Evolutionary conservation across 352 stramenopile species (phyloP), one percentile per base, ranked within the genome.

Genomic region (Phytophthora ramorum): DNA sequence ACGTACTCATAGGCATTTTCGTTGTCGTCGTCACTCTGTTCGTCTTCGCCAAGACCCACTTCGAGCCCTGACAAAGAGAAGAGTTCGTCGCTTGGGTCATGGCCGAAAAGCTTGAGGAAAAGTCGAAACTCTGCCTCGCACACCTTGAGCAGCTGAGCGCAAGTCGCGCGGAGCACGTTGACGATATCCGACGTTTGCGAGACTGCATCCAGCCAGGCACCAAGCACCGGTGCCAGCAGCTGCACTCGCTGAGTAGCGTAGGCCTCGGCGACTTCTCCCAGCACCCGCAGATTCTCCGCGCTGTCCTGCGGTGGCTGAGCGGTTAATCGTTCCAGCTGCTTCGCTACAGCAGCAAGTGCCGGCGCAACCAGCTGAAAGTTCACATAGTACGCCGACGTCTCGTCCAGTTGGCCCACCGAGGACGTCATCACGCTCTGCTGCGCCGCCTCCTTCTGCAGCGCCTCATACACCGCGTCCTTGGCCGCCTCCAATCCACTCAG

Each of bases 101-200:
- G 73, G 7, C 72, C 78, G 69, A 96, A 96, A 1, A 96, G 71
- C 52, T 86, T 88, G 7, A 75, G 35, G 38, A 93, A 96, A 0
- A 96, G 61, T 7, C 75, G 77, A 64, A 85, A 90, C 67, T 96
- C 87, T 9, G 83, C 81, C 32, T 93, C 83, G 32, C 84, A 93
- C 28, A 96, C 73, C 7, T 79, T 80, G 0, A 96, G 69, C 14
- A 96, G 37, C 28, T 91, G 84, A 6, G 84, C 61, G 17, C 84
- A 89, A 51, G 70, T 86, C 8, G 85, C 67, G 13, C 87, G 85
- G 14, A 96, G 76, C 61, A 94, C 46, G 38, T 83, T 90, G 19
- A 92, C 87, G 52, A 95, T 84, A 56, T 93, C 87, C 4, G 82
- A 73, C 22, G 69, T 74, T 44, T 89, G 67, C n/a, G 73, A 80